These are phyloP conservation scores for Euphrasia arctica DNA, from an alignment of 305 asterid genomes.

Conservation along the genomic window DNA sequence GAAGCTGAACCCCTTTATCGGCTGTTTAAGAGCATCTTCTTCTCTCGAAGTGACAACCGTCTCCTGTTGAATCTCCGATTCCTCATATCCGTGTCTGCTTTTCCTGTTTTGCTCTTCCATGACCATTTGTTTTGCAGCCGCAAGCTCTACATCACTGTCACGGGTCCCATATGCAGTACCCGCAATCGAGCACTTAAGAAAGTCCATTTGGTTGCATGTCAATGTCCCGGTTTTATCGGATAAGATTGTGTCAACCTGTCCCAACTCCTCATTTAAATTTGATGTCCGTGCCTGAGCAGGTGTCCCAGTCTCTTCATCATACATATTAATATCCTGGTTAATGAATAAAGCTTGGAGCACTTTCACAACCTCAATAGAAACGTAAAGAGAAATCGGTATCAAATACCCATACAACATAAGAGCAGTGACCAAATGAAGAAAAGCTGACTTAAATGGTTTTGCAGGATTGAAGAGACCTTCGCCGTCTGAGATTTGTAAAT, in stretches of 20 bases:
- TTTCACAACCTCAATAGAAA: conserved; percentile 68
- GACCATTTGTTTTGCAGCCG: conserved; percentile 56
- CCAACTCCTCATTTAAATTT: conserved; percentile 61
- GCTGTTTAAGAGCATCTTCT: conserved; percentile 34
- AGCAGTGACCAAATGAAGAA: conserved; percentile 55
- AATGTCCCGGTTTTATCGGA: conserved; percentile 69
- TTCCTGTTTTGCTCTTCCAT: conserved; percentile 38
- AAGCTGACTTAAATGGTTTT: conserved; percentile 41
- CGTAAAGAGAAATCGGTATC: conserved; percentile 70
- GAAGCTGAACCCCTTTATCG: conserved; percentile 75
- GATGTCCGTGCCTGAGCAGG: conserved; percentile 71
- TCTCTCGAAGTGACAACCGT: conserved; percentile 57
- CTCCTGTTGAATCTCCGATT: conserved; percentile 69
- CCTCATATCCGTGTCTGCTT: conserved; percentile 24
- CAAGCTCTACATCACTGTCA: conserved; percentile 64
- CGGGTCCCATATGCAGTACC: conserved; percentile 51
- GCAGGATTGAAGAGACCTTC: conserved; percentile 37
- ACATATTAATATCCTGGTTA: conserved; percentile 58
- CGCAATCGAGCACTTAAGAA: conserved; percentile 62
- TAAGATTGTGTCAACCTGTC: conserved; percentile 62
- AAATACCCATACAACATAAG: conserved; percentile 62
- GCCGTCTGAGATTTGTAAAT: conserved; percentile 47
- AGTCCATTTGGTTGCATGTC: conserved; percentile 74
- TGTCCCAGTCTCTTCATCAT: conserved; percentile 53
- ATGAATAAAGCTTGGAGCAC: conserved; percentile 64